Evolutionary conservation across 2,329 filamentous ascomycete species (phyloP), one percentile per base, ranked within the genome.

Genomic region (Hypocrella siamensis): DNA sequence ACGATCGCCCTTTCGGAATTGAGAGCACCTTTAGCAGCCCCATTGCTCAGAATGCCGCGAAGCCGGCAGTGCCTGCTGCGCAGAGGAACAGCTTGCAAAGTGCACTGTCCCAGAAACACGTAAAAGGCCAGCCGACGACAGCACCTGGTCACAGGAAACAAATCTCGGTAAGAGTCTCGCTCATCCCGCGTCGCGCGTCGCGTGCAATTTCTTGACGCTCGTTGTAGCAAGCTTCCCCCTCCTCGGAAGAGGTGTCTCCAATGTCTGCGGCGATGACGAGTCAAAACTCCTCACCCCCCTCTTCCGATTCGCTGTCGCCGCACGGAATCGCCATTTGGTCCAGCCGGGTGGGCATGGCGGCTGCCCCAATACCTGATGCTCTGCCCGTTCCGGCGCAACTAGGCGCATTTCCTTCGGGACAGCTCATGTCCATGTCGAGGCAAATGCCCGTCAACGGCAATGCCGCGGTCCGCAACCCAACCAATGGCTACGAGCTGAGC

Each of bases 11-110:
- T 30, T 70, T 74, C 41, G 65, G 72, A 40, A 75, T 76, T 44
- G 63, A 67, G 12, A 70, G 67, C 41, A 64, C 65, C 7, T 64
- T 67, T 2, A 71, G 63, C 41, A 77, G 69, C 37, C 69, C 72
- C 5, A 62, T 58, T 34, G 55, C 52, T 7, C 30, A 44, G 11
- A 43, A 39, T 21, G 40, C 35, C 9, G 38, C 35, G 11, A 46
- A 39, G 22, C 32, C 25, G 7, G n/a, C 9, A 11, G 25, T 26
- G 3, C 11, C 25, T 7, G 25, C 25, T n/a, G 16, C 27, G 16
- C 27, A 22, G 21, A 22, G 12, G 21, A 22, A 22, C 7, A 22
- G 7, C 21, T 7, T 12, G 7, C 21, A 22, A 12, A 12, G 7
- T 12, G 12, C 7, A 22, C 14, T 9, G 27, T 28, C 16, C 8